These are phyloP conservation scores for Spongiforma sp. DNA, from an alignment of 1,284 basidiomycete genomes.

Conservation along the genomic window DNA sequence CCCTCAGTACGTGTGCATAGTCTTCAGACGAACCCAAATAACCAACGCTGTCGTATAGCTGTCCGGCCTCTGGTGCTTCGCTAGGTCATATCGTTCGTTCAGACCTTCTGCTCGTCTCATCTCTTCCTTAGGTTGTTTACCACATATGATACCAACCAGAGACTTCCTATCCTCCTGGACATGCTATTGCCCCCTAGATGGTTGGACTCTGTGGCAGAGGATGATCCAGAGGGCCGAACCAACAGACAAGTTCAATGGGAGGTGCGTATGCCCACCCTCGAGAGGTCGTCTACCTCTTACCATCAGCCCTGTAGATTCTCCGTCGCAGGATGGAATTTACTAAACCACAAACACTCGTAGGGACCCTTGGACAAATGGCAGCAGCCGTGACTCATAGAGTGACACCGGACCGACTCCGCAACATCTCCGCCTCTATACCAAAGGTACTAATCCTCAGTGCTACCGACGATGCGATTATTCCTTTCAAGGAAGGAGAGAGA, in stretches of 20 bases:
- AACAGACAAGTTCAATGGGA: constrained; percentile 63
- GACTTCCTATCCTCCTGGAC: constrained; percentile 57
- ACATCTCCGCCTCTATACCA: constrained; percentile 61
- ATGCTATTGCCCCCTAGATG: constrained; percentile 68
- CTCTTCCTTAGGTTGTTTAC: constrained; percentile 18
- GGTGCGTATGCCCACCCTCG: constrained; percentile 40
- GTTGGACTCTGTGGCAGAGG: constrained; percentile 56
- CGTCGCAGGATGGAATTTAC: constrained; percentile 59
- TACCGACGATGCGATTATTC: constrained; percentile 73
- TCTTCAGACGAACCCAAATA: neutral
- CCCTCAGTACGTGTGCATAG: constrained; percentile 29
- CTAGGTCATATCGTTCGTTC: constrained; percentile 22
- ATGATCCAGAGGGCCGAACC: constrained; percentile 59
- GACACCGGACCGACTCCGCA: constrained; percentile 53
- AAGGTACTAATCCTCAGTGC: constrained; percentile 77
- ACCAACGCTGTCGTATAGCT: neutral
- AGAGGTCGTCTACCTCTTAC: neutral
- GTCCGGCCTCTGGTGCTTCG: constrained; percentile 9
- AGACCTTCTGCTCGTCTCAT: constrained; percentile 8
- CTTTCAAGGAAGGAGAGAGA: constrained; percentile 58
- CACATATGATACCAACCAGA: constrained; percentile 28
- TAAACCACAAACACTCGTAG: constrained; percentile 64
- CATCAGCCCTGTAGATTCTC: constrained; percentile 43
- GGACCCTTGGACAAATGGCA: constrained; percentile 76
- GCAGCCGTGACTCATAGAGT: constrained; percentile 78